phyloP scores from a whole-genome alignment of 371 early-diverging fungal species.

The Mortierella polycephala region DNA sequence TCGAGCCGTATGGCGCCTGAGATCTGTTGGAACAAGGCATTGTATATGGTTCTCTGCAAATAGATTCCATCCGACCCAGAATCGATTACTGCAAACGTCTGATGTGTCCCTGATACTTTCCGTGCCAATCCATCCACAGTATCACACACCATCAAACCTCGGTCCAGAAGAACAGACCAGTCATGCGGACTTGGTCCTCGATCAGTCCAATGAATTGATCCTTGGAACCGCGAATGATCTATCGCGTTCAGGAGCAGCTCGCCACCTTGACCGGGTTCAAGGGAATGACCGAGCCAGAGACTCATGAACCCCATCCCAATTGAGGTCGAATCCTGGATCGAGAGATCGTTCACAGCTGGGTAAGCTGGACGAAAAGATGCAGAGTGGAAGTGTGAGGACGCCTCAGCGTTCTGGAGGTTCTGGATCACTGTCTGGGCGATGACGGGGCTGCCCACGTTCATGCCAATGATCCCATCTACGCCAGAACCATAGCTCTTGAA shows the following conservation, averaged over 20 bases:
- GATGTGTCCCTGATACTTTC: slow-evolving; percentile 9
- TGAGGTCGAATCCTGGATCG: neutral
- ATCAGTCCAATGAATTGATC: slow-evolving; percentile 23
- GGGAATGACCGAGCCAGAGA: slow-evolving; percentile 34
- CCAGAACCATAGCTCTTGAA: slow-evolving; percentile 28
- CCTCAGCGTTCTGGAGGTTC: slow-evolving; percentile 21
- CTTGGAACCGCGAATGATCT: slow-evolving; percentile 17
- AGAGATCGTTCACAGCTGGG: neutral
- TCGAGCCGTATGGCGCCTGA: slow-evolving; percentile 21
- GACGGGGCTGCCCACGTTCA: slow-evolving; percentile 22
- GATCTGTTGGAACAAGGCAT: slow-evolving; percentile 24
- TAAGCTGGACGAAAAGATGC: neutral
- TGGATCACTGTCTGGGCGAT: slow-evolving; percentile 32
- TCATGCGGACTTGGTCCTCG: slow-evolving; percentile 39
- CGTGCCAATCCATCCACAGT: neutral
- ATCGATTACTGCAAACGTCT: slow-evolving; percentile 41
- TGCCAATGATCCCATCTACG: slow-evolving; percentile 44
- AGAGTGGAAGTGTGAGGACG: neutral
- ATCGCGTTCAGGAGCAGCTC: slow-evolving; percentile 36
- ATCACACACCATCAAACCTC: slow-evolving; percentile 19
- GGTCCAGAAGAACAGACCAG: slow-evolving; percentile 37
- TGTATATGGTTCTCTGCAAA: slow-evolving; percentile 14
- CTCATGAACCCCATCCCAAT: slow-evolving; percentile 31
- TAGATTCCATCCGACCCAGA: slow-evolving; percentile 52
- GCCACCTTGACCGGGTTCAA: slow-evolving; percentile 25